Percentiles rank a stretch among this genome's conserved stretches.
Evolutionary conservation across 1,139 yeast genomes (phyloP).

Genomic region (Hyphopichia wangnamkhiaoensis): DNA sequence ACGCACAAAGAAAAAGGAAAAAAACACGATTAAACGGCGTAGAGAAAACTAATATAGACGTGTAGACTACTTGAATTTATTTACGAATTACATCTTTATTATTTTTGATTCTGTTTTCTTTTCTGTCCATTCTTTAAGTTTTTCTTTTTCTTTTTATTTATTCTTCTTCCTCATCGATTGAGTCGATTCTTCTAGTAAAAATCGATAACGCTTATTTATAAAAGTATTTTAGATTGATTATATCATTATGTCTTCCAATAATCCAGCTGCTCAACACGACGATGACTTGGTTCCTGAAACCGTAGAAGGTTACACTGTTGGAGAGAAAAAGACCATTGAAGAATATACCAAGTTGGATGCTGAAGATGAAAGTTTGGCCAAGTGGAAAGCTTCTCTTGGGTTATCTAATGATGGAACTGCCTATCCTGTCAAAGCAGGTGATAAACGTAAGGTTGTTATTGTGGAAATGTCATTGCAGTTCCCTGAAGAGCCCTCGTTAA

Average conservation of each 20-base stretch:
- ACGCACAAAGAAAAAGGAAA: neutral
- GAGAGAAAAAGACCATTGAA: constrained; percentile 81
- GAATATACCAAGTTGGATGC: constrained; percentile 86
- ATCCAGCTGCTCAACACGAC: constrained; percentile 20
- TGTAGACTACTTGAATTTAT: neutral
- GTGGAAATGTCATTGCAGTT: constrained; percentile 73
- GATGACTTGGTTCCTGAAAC: constrained; percentile 68
- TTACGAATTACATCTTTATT: constrained; percentile 1
- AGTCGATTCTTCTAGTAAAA: too few species aligned
- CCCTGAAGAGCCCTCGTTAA: constrained; percentile 55
- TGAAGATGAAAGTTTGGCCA: constrained; percentile 85
- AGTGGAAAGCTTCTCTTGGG: constrained; percentile 93
- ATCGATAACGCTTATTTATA: too few species aligned
- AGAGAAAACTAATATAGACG: neutral
- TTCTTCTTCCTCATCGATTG: too few species aligned
- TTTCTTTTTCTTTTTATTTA: too few species aligned
- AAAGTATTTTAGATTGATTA: too few species aligned
- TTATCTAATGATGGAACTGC: constrained; percentile 54
- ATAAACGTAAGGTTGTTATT: constrained; percentile 75
- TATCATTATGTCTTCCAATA: constrained; percentile 10
- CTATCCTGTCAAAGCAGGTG: constrained; percentile 69
- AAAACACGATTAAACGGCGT: neutral
- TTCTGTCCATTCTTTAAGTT: too few species aligned
- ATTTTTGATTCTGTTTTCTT: too few species aligned
- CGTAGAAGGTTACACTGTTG: constrained; percentile 70